Conservation (phyloP, 78 protist species). For the Tieghemostelium lacteum region DNA sequence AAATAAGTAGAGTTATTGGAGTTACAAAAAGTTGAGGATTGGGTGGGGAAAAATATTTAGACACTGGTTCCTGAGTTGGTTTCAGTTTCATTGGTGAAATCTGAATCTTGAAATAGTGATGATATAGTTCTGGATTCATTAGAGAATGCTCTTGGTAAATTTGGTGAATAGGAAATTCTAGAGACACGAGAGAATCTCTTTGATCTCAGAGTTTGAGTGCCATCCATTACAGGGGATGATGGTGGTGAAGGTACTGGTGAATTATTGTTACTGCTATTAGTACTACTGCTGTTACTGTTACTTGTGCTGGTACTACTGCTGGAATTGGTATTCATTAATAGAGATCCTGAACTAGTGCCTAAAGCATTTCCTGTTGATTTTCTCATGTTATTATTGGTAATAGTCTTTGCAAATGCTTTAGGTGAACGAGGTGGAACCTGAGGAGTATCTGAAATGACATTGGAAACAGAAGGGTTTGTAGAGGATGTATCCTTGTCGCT, state of each 20-base stretch:
- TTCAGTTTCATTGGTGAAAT: too few relatives aligned
- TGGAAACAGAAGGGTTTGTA: neutral
- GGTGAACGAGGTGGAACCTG: neutral
- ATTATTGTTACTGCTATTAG: neutral
- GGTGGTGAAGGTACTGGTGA: conserved; percentile 48
- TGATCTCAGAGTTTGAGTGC: conserved; percentile 17
- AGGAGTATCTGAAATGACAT: too few relatives aligned
- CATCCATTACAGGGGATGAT: conserved; percentile 44
- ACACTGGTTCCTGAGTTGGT: too few relatives aligned
- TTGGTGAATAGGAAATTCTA: conserved; percentile 43
- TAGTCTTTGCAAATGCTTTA: neutral
- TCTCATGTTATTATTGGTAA: neutral
- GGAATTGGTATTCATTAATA: neutral
- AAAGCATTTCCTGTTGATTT: neutral
- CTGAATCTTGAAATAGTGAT: conserved; percentile 72
- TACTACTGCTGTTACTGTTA: conserved; percentile 4
- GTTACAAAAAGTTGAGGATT: too few relatives aligned
- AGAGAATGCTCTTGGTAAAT: conserved; percentile 12
- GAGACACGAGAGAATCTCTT: conserved; percentile 52
- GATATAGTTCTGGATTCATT: conserved; percentile 60
- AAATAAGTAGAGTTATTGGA: too few relatives aligned
- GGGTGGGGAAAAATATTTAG: too few relatives aligned
- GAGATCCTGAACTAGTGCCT: neutral
- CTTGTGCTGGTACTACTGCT: neutral
- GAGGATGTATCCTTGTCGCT: neutral